These are phyloP conservation scores for Arthrobotrys entomopaga DNA, from an alignment of 2,329 filamentous ascomycete species.

Conservation along the genomic window DNA sequence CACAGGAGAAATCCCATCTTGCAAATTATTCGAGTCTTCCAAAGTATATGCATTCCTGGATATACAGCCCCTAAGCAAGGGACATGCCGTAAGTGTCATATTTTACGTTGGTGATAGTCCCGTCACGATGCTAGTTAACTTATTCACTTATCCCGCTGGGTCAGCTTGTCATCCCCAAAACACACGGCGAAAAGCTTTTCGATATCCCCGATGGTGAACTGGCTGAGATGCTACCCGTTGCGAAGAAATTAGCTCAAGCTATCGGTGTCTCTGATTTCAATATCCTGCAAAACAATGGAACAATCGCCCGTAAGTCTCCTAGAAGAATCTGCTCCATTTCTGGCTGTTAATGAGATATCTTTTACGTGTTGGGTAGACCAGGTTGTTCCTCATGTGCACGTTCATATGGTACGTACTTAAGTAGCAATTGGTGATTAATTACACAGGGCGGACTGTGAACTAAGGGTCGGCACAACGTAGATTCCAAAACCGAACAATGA, in stretches of 20 bases:
- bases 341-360: neutral
- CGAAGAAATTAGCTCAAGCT: conserved; percentile 85
- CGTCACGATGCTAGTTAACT: no score
- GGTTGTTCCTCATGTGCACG: conserved; percentile 74
- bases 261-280: conserved; percentile 85
- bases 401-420: conserved; percentile 93
- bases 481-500: conserved; percentile 90
- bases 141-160: no score
- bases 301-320: conserved; percentile 79
- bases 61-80: conserved; percentile 86
- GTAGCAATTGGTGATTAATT: conserved; percentile 56
- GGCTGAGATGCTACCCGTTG: conserved; percentile 82
- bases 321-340: neutral
- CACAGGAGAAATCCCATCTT: conserved; percentile 86
- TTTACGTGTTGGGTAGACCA: conserved; percentile 17
- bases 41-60: conserved; percentile 96
- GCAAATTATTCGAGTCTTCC: conserved; percentile 95
- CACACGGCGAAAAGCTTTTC: conserved; percentile 87
- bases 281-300: conserved; percentile 94
- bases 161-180: conserved; percentile 94
- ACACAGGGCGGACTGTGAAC: neutral
- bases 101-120: no score
- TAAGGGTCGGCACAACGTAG: conserved; percentile 62
- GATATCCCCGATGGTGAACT: conserved; percentile 94
- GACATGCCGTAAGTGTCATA: conserved; percentile 78